phyloP scores from a whole-genome alignment of 495 filamentous ascomycete genomes.

The Podospora conica region DNA sequence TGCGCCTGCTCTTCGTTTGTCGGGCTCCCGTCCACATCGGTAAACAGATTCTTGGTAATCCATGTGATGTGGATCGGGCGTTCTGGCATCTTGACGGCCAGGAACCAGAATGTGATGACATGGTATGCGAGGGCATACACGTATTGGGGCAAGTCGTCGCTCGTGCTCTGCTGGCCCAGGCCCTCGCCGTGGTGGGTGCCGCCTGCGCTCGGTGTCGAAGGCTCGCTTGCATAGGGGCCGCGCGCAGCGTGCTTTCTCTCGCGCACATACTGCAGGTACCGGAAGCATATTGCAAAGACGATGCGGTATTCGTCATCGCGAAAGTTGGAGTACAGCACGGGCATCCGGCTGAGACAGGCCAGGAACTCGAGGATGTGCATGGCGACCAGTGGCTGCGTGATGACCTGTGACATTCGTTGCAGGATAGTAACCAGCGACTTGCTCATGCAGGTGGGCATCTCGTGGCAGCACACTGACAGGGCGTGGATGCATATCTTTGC shows the following conservation, averaged over 20 bases:
- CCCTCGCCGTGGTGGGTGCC: constrained; percentile 18
- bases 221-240: constrained; percentile 27
- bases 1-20: constrained; percentile 86
- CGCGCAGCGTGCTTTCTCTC: constrained; percentile 43
- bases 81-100: constrained; percentile 77
- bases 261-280: constrained; percentile 70
- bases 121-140: constrained; percentile 90
- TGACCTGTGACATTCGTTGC: constrained; percentile 88
- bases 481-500: constrained; percentile 92
- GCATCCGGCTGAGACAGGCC: constrained; percentile 75
- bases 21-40: constrained; percentile 64
- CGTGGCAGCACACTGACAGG: constrained; percentile 86
- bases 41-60: constrained; percentile 84
- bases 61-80: constrained; percentile 77
- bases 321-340: constrained; percentile 79
- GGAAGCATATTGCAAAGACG: constrained; percentile 89
- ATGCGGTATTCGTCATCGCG: constrained; percentile 81
- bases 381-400: constrained; percentile 83
- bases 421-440: constrained; percentile 77
- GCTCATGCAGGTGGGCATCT: constrained; percentile 75
- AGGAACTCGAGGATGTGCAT: constrained; percentile 94
- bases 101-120: constrained; percentile 94
- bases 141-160: constrained; percentile 76
- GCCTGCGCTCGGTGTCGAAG: constrained; percentile 24
- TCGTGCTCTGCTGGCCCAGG: constrained; percentile 30